Evolutionary conservation across 2,329 filamentous ascomycete species (phyloP), one percentile per base, ranked within the genome.

Genomic region (Pseudogymnoascus sp.): DNA sequence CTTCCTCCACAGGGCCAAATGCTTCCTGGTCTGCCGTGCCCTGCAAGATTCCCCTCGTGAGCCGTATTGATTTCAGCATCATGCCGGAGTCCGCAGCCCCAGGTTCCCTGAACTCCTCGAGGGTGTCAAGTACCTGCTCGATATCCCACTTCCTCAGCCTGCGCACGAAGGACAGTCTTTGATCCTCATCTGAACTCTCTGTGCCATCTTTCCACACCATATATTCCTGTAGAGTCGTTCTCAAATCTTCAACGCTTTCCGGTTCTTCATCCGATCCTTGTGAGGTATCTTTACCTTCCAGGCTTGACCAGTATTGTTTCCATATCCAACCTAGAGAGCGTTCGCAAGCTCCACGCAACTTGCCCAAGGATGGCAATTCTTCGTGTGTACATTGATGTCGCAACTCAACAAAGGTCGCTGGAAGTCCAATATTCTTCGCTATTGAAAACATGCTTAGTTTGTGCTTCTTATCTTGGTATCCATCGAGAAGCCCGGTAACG

Each of bases 371-470:
- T 0, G 92, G 92, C 61, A 96, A 77, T 70, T 91, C 89, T 73
- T 95, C 90, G 72, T 97, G 92, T 39, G 91, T 95, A 43, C 89
- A 90, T 75, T 95, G 89, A 72, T 97, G 92, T 50, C 92, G 84
- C 62, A 93, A 78, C 77, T 94, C 90, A 61, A 96, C 90, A 73
- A 96, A 93, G 0, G 87, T 85, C 0, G 85, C 83, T 0, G 87
- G 86, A 63, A 90, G 74, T 1, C 81, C 84, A 61, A 89, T 82
- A 54, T 79, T 81, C 70, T 81, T 83, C 86, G 32, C 88, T 22
- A 88, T 79, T 41, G 82, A 80, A 73, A 89, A 88, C 88, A 91
- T 91, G 74, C 81, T 87, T 76, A 81, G 81, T 76, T 84, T 90
- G 72, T 77, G 81, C 12, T 77, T 81, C 71, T 82, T 85, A 73